Evolutionary conservation across 495 filamentous ascomycete species (phyloP), one percentile per base, ranked within the genome.

Genomic region (Glonium stellatum): DNA sequence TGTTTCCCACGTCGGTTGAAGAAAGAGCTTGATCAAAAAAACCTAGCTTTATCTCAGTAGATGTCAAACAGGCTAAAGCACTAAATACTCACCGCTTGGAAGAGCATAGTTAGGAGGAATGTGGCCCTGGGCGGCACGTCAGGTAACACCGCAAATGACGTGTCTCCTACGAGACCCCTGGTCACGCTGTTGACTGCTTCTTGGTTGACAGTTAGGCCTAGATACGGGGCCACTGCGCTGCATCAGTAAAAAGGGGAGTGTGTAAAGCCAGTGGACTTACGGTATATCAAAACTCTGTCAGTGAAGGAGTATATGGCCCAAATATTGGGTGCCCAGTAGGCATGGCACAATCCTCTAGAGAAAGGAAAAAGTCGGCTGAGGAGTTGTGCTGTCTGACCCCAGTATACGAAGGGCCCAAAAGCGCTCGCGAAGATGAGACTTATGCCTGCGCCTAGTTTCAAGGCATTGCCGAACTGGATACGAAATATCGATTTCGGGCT

Each of bases 271-370:
- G 47, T 5, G 18, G 1, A 19, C 1, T 56, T 75, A 93, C 90
- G 70, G 72, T 80, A 82, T 64, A 98, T 95, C 61, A 97, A 69
- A 31, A 87, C 74, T 52, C 93, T 79, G 65, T 98, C 93, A 0
- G 80, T 72, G 66, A 98, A 96, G 0, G 93, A 96, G 71, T 98
- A 98, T 76, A 98, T 82, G 0, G 93, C 91, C 93, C 93, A 98
- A 10, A 96, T 77, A 65, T 98, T 98, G 1, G 93, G 92, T 1
- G 93, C 93, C 93, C 93, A 98, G 72, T 98, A 98, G 0, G 93
- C 93, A 76, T 98, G 93, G 69, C 91, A 96, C 34, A 98, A 73
- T 0, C 93, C 93, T 54, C 93, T 76, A 0, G 90, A 92, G 71
- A 98, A 98, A 4, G 93, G 93, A 64, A 98, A 98, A 1, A 98